Base-by-base conservation (phyloP, 441 rosid species). In the Viola pubescens region DNA sequence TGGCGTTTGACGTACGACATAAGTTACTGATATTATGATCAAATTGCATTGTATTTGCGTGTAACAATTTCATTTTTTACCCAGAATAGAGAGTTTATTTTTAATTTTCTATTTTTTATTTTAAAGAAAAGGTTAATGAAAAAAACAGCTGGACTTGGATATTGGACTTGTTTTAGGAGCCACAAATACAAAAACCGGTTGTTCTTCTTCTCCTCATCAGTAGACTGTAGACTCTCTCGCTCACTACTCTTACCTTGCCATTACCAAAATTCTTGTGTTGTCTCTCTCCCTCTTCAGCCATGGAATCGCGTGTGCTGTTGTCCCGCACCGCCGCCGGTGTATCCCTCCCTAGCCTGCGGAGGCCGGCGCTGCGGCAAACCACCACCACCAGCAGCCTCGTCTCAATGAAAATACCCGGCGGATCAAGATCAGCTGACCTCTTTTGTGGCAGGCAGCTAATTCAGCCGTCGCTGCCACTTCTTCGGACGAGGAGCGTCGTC, bases 221-320 rank as follows among this genome's bases (percentile, higher is more conserved):
- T 43, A 37, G 57, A 61, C 61, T 63, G 61, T 73, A 71, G 76
- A 16, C 19, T 16, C 19, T 16, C 70, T 60, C 56, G 9, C 11
- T 19, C 55, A 9, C 65, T 73, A 49, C 60, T 67, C 66, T 40
- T 40, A 1, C 57, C 68, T 44, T 9, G 50, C n/a, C 0, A 9
- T 16, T 43, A 54, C 3, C 58, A 54, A 71, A 63, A 64, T 66
- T 68, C 69, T 42, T 10, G 12, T 63, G 52, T 56, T 38, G 60
- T 19, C 54, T 43, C 58, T 49, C 58, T 56, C 52, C 52, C 53
- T 46, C 68, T 37, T 62, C 59, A 41, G 40, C 58, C 53, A 88
- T 90, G 97, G 97, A 90, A 70, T 87, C 94, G 73, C 85, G 89
- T 77, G 82, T 86, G 61, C 58, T 86, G 61, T 57, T 90, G 41